A percentile compares a stretch with the other conserved stretches of the same genome.
Evolutionary conservation across 2,329 filamentous ascomycete genomes (phyloP).

Genomic region (Phoma sp.): DNA sequence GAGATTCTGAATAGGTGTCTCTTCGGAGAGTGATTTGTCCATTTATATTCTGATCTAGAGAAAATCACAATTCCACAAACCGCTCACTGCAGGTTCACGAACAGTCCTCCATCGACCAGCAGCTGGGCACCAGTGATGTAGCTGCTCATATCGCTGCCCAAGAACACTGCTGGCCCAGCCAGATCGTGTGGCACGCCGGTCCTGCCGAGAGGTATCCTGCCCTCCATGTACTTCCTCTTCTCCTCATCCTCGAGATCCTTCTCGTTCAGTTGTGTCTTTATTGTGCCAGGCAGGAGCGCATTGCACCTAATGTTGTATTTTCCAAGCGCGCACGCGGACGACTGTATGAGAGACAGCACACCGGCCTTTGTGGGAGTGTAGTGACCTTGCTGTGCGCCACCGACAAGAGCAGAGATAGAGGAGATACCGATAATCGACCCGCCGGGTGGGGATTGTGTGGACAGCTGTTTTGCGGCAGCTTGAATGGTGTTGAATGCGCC

Average conservation of each 20-base stretch:
- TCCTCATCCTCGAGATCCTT: conserved; percentile 75
- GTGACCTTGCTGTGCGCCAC: conserved; percentile 79
- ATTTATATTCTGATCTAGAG: neutral
- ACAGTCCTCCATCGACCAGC: conserved; percentile 85
- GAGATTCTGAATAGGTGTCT: neutral
- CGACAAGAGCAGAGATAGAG: conserved; percentile 76
- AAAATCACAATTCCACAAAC: neutral
- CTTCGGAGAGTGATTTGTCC: neutral
- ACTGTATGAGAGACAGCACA: conserved; percentile 81
- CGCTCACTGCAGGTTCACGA: conserved; percentile 72
- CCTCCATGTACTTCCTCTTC: conserved; percentile 81
- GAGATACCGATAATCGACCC: conserved; percentile 81
- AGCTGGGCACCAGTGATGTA: conserved; percentile 75
- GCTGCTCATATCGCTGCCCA: conserved; percentile 73
- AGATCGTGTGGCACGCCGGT: conserved; percentile 66
- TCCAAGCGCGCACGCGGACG: conserved; percentile 78
- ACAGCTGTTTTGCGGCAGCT: conserved; percentile 85
- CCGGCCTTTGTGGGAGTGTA: conserved; percentile 89
- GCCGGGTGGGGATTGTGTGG: conserved; percentile 64
- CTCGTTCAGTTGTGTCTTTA: conserved; percentile 84
- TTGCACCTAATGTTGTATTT: conserved; percentile 81
- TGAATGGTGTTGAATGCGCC: conserved; percentile 90
- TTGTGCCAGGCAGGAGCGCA: conserved; percentile 81
- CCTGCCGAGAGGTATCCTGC: conserved; percentile 72
- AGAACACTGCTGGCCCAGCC: conserved; percentile 82